Evolutionary conservation across 192 early-diverging fungal genomes (phyloP).

Genomic region (Chytriomyces confervae): DNA sequence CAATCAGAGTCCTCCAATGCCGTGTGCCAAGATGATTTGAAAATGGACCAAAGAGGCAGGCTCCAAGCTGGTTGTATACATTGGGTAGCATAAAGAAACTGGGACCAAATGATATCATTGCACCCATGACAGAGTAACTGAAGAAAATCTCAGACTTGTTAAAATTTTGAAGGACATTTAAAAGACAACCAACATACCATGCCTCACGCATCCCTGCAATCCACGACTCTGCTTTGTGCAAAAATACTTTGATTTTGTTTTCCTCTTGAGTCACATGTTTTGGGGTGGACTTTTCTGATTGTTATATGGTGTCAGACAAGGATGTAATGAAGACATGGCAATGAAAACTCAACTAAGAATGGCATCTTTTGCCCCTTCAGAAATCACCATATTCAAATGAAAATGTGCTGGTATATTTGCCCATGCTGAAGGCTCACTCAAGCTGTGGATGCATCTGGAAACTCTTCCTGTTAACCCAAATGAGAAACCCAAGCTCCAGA

Average conservation of each 20-base stretch:
- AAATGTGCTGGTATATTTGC: conserved; percentile 26
- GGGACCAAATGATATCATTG: conserved; percentile 30
- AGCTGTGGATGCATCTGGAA: conserved; percentile 19
- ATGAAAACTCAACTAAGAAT: not conserved
- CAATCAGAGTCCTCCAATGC: conserved; percentile 47
- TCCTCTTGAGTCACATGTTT: not conserved
- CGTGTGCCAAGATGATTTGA: conserved; percentile 35
- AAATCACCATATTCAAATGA: conserved; percentile 10
- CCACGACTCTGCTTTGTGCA: conserved; percentile 15
- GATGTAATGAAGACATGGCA: not conserved
- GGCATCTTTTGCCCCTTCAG: conserved; percentile 23
- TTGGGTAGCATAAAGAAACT: conserved; percentile 33
- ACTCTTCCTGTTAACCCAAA: not conserved
- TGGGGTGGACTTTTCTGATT: not conserved
- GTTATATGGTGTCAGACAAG: not conserved
- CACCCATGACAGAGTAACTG: conserved; percentile 40
- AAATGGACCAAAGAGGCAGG: conserved; percentile 17
- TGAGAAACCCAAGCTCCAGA: not conserved
- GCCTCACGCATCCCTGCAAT: conserved; percentile 36
- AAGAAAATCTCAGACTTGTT: not conserved
- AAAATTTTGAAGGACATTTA: not conserved
- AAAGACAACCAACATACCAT: conserved; percentile 28
- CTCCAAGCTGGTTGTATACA: not conserved
- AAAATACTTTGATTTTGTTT: not conserved
- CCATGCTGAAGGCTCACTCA: conserved; percentile 38